Conservation (phyloP, 2,329 filamentous ascomycete species). For the Colletotrichum liriopes region DNA sequence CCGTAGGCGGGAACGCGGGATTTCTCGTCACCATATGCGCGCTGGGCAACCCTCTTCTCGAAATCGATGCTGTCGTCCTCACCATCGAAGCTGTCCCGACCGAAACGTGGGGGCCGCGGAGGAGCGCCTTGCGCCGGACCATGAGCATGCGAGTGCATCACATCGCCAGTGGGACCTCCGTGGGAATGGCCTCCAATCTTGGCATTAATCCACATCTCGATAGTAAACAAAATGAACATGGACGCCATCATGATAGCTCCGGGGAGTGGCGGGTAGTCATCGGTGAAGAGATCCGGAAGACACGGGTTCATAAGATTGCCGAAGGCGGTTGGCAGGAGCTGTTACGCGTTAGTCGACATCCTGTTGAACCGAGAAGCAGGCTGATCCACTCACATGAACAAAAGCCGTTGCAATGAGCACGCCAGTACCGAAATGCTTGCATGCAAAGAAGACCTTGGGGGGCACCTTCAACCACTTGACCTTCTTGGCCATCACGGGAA, state of each 20-base stretch:
- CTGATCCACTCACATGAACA: conserved; percentile 72
- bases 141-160: conserved; percentile 32
- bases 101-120: conserved; percentile 52
- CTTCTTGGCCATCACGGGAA: conserved; percentile 69
- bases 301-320: conserved; percentile 66
- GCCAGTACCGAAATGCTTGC: conserved; percentile 79
- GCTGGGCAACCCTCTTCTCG: conserved; percentile 60
- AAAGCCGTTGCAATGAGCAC: conserved; percentile 82
- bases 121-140: conserved; percentile 42
- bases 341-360: background rate
- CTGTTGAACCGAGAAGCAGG: fast-evolving
- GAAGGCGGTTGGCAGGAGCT: conserved; percentile 74
- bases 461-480: conserved; percentile 72
- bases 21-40: conserved; percentile 58
- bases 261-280: conserved; percentile 73
- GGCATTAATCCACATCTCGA: conserved; percentile 74
- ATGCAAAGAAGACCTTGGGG: conserved; percentile 71
- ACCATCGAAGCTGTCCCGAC: conserved; percentile 53
- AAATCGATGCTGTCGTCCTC: conserved; percentile 50
- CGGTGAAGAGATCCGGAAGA: conserved; percentile 72
- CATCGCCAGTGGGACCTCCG: conserved; percentile 66
- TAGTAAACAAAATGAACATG: conserved; percentile 73
- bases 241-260: conserved; percentile 77
- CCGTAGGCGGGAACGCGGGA: conserved; percentile 45
- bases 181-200: conserved; percentile 74